Conservation (phyloP, 2,329 filamentous ascomycete genomes). For the Huntiella moniliformis region DNA sequence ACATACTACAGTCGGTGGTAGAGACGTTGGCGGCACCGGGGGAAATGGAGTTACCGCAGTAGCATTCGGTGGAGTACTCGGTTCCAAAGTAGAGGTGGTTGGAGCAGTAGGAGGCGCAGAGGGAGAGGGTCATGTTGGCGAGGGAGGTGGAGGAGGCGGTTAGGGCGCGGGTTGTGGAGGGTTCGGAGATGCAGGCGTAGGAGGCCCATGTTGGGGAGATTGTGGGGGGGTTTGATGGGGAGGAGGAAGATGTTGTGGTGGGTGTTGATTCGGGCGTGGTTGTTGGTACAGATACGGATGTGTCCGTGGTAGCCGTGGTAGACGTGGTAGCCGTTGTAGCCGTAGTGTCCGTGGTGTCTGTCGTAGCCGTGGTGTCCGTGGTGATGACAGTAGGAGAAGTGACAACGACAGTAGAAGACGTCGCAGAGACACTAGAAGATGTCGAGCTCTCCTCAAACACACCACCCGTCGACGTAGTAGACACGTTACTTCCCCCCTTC, state of each 20-base stretch:
- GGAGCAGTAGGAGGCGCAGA: conserved; percentile 19
- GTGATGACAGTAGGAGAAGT: not conserved
- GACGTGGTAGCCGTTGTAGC: not conserved
- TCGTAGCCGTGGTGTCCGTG: not conserved
- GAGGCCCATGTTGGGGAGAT: conserved; percentile 20
- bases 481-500: not conserved
- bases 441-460: too few species aligned
- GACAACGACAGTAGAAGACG: not conserved
- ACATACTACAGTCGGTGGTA: conserved; percentile 19
- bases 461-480: not conserved
- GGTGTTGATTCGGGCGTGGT: conserved; percentile 13
- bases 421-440: not conserved
- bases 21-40: conserved; percentile 16
- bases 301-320: not conserved
- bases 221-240: conserved; percentile 16
- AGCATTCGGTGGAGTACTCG: conserved; percentile 22
- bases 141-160: conserved; percentile 15
- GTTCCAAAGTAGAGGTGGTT: conserved; percentile 24
- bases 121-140: conserved; percentile 19
- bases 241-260: conserved; percentile 16
- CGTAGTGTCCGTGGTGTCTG: not conserved
- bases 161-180: conserved; percentile 20
- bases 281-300: not conserved
- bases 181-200: conserved; percentile 25
- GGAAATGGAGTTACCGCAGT: conserved; percentile 20